Conservation (phyloP, 352 stramenopile species). For the Phytopythium montanum region DNA sequence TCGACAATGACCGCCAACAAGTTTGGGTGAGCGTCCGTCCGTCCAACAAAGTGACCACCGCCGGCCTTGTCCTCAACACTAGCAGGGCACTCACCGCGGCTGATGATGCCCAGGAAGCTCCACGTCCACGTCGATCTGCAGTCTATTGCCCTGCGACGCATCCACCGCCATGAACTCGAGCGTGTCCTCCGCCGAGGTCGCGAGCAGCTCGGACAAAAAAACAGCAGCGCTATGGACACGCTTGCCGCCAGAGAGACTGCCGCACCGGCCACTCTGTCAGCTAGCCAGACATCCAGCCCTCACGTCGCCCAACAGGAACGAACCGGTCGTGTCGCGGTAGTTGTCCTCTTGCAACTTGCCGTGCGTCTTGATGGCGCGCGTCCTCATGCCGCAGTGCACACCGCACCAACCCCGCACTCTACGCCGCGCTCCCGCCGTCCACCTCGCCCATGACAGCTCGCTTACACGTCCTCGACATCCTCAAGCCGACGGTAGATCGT, state of each 20-base stretch:
- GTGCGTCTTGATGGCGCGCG: constrained; percentile 96
- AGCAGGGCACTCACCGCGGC: constrained; percentile 44
- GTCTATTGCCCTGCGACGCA: constrained; percentile 91
- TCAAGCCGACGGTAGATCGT: not conserved
- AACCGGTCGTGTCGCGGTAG: constrained; percentile 82
- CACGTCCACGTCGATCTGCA: constrained; percentile 97
- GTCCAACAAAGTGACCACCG: too few species aligned
- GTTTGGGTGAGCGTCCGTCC: not conserved
- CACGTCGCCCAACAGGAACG: not conserved
- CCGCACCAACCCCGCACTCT: constrained; percentile 24
- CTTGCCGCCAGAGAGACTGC: constrained; percentile 82
- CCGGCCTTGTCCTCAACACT: too few species aligned
- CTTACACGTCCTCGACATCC: constrained; percentile 40
- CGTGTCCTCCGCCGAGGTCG: constrained; percentile 75
- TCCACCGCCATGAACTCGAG: constrained; percentile 96
- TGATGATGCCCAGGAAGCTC: constrained; percentile 96
- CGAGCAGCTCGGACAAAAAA: constrained; percentile 85
- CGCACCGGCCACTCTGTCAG: constrained; percentile 9
- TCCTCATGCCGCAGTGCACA: constrained; percentile 79
- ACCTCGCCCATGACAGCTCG: constrained; percentile 58
- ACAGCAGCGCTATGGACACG: constrained; percentile 87
- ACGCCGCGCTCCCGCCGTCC: constrained; percentile 33
- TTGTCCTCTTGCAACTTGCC: constrained; percentile 95
- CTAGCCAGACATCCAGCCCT: too few species aligned
- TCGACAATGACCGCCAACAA: too few species aligned